Percentiles rank a stretch among this genome's conserved stretches.
Conservation (phyloP, 306 rosid species). For the Corylus heterophylla region DNA sequence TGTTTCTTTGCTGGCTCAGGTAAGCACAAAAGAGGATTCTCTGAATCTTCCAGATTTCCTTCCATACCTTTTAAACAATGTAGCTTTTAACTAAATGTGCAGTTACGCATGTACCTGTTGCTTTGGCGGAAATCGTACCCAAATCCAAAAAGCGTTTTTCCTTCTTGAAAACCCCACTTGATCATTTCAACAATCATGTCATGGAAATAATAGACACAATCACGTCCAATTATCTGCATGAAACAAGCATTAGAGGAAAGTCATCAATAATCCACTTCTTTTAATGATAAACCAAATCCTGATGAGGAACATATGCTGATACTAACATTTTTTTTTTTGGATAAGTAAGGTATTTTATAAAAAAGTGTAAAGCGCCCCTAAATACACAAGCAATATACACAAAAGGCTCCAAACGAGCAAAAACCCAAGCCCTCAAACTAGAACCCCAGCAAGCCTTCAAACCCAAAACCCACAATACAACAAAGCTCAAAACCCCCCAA, state of each 20-base stretch:
- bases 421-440: too few species aligned
- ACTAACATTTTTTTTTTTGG: too few species aligned
- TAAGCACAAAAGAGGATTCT: slow-evolving; percentile 9
- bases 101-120: slow-evolving; percentile 62
- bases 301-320: background rate
- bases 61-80: background rate
- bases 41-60: background rate
- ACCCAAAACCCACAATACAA: too few species aligned
- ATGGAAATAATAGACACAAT: slow-evolving; percentile 81
- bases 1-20: slow-evolving; percentile 6
- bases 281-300: background rate
- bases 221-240: slow-evolving; percentile 77
- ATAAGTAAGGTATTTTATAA: too few species aligned
- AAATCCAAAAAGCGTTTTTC: slow-evolving; percentile 92
- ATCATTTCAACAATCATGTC: slow-evolving; percentile 87
- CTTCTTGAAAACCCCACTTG: slow-evolving; percentile 91
- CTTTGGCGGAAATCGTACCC: slow-evolving; percentile 99
- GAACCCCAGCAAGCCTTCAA: too few species aligned
- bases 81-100: background rate
- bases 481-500: too few species aligned
- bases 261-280: background rate
- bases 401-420: too few species aligned
- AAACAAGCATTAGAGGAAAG: slow-evolving; percentile 11
- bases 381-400: too few species aligned
- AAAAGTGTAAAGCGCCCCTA: too few species aligned